phyloP scores from a whole-genome alignment of 306 rosid species.

The Cicer pinnatifidum region DNA sequence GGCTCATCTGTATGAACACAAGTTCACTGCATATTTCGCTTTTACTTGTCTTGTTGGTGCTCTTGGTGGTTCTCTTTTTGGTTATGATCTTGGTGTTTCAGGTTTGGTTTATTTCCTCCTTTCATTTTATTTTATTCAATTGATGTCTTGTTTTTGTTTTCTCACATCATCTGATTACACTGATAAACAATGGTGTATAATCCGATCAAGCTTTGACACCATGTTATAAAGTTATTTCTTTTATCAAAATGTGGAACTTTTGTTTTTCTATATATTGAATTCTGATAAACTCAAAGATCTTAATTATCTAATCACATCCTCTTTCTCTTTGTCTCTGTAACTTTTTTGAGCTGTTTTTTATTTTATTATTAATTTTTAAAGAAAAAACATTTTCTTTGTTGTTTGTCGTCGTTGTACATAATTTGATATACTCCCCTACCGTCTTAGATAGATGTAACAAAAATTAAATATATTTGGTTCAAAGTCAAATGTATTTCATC shows the following conservation, averaged over 20 bases:
- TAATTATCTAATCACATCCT: not conserved
- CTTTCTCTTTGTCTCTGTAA: not conserved
- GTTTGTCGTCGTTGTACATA: not conserved
- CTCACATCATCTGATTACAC: too few species aligned
- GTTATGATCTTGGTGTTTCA: slow-evolving; percentile 97
- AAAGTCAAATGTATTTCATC: too few species aligned
- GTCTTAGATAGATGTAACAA: too few species aligned
- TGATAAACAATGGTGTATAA: too few species aligned
- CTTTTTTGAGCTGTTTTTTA: not conserved
- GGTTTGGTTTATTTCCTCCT: slow-evolving; percentile 48
- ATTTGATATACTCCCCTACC: too few species aligned
- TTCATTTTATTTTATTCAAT: not conserved
- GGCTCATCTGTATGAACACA: slow-evolving; percentile 82
- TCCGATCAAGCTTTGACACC: too few species aligned
- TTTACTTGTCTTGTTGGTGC: slow-evolving; percentile 79
- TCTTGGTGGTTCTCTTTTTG: slow-evolving; percentile 93
- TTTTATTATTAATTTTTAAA: not conserved
- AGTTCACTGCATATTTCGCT: slow-evolving; percentile 64
- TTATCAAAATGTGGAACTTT: too few species aligned
- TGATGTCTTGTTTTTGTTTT: not conserved
- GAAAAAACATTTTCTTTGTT: too few species aligned
- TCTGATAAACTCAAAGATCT: not conserved
- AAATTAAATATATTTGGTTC: too few species aligned
- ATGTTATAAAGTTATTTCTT: too few species aligned
- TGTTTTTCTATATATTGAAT: too few species aligned